Evolutionary conservation across 2,329 filamentous ascomycete genomes (phyloP), one percentile per base, ranked within the genome.

Genomic region (Pseudogymnoascus sp.): DNA sequence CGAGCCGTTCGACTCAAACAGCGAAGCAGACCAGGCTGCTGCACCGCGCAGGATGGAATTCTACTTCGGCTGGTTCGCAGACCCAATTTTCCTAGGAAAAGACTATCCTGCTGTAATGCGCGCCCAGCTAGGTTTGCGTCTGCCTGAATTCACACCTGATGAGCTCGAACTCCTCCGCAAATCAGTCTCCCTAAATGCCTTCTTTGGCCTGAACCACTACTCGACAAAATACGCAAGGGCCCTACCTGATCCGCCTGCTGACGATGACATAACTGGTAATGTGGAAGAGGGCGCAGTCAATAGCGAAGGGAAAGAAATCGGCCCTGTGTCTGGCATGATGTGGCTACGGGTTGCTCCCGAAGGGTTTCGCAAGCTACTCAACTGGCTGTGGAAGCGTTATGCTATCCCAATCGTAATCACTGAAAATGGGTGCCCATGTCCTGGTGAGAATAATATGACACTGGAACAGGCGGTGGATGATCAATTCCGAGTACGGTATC

Each of bases 401-500:
- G 60, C 65, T 4, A 65, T 65, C 39, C 66, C 67, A 10, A 67
- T 70, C 13, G 63, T 67, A 58, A 36, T 70, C 33, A 70, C 68
- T n/a, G 68, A 70, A 17, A 70, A 70, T 44, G 68, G 68, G 4
- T 76, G 74, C 58, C 73, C 72, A 2, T 76, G 68, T 50, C 68
- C 68, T 6, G 67, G 65, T 11, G 68, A 70, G 60, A 64, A 74
- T 13, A 65, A 67, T 54, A 75, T 75, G 74, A 69, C 66, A 0
- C 60, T 68, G 0, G 69, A 72, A 26, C 69, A 75, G 58, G 69
- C 73, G 1, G 69, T 77, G 0, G 62, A 74, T 8, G 75, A 77
- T 62, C 63, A 61, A 2, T 77, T 73, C 59, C 69, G 75, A 1
- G 67, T 72, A 4, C 63, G 67, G 8, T 77, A 77, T 44, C 74